Percentiles rank a stretch among this genome's conserved stretches.
Evolutionary conservation across 768 basidiomycete species (phyloP).

Genomic region (Rhizopogon vesiculosus): DNA sequence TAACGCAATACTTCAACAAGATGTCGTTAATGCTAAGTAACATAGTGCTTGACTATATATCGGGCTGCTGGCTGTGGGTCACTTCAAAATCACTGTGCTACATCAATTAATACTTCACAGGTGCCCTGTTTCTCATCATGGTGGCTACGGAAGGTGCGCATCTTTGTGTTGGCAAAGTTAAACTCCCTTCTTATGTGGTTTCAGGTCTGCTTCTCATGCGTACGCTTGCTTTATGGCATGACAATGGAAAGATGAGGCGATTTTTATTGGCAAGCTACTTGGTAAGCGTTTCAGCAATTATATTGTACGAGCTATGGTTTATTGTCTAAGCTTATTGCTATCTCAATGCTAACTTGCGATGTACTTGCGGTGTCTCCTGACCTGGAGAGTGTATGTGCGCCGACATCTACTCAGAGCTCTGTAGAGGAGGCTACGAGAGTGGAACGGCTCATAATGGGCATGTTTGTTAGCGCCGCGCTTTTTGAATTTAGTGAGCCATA

Average conservation of each 20-base stretch:
- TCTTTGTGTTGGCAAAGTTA: background rate
- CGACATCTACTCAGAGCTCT: background rate
- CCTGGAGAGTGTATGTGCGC: constrained; percentile 3
- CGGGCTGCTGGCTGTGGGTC: constrained; percentile 7
- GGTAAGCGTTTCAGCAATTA: background rate
- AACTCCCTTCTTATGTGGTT: too few species aligned
- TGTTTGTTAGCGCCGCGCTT: constrained; percentile 7
- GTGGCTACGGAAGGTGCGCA: constrained; percentile 4
- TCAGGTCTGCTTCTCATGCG: constrained; percentile 10
- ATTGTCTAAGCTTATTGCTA: constrained; percentile 3
- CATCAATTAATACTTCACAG: background rate
- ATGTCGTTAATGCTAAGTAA: background rate
- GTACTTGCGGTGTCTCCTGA: constrained; percentile 3
- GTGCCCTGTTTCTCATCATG: constrained; percentile 5
- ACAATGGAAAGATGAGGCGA: background rate
- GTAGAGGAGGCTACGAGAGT: constrained; percentile 2
- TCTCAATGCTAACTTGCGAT: constrained; percentile 4
- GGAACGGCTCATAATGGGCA: constrained; percentile 5
- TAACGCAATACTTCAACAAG: background rate
- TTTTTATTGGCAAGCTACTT: constrained; percentile 1
- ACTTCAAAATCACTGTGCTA: background rate
- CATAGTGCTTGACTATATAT: constrained; percentile 8
- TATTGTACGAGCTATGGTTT: background rate
- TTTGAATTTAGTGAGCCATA: constrained; percentile 7
- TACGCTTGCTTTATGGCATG: constrained; percentile 7